Evolutionary conservation across 2,329 filamentous ascomycete genomes (phyloP).

Genomic region (Keithomyces neogunnii): DNA sequence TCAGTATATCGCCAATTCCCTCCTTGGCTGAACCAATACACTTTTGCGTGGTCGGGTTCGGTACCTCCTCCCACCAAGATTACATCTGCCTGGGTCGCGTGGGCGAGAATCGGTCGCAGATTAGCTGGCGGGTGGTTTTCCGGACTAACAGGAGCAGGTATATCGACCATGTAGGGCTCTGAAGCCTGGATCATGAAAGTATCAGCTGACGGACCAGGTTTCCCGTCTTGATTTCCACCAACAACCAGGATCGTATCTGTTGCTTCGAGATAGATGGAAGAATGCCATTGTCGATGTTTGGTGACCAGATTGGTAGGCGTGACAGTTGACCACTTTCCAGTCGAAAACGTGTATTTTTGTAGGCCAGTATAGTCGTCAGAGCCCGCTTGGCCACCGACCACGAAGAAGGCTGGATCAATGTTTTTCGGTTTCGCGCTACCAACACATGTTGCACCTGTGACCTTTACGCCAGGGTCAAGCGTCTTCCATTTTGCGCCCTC

Average conservation of each 20-base stretch:
- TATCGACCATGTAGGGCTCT: constrained; percentile 53
- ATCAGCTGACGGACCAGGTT: constrained; percentile 51
- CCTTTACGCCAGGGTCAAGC: constrained; percentile 56
- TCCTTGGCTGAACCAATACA: constrained; percentile 63
- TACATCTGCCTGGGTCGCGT: constrained; percentile 63
- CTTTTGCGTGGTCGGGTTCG: constrained; percentile 42
- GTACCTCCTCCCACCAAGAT: constrained; percentile 64
- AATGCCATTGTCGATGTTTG: constrained; percentile 65
- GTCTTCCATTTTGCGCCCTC: constrained; percentile 64
- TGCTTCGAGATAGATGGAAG: constrained; percentile 63
- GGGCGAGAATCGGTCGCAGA: constrained; percentile 61
- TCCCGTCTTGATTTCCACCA: constrained; percentile 60
- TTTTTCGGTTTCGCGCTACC: constrained; percentile 54
- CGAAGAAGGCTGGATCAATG: constrained; percentile 58
- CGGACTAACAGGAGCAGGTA: constrained; percentile 51
- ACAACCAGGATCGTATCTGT: constrained; percentile 71
- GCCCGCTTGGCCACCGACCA: constrained; percentile 64
- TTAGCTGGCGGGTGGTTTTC: constrained; percentile 32
- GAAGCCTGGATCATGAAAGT: constrained; percentile 66
- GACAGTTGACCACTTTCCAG: constrained; percentile 43
- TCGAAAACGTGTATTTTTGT: constrained; percentile 55
- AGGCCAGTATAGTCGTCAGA: constrained; percentile 60
- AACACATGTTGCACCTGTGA: constrained; percentile 72
- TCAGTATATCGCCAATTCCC: constrained; percentile 60
- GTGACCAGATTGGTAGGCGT: constrained; percentile 40